Conservation (phyloP, 148 eudicot genomes). For the Silene latifolia region DNA sequence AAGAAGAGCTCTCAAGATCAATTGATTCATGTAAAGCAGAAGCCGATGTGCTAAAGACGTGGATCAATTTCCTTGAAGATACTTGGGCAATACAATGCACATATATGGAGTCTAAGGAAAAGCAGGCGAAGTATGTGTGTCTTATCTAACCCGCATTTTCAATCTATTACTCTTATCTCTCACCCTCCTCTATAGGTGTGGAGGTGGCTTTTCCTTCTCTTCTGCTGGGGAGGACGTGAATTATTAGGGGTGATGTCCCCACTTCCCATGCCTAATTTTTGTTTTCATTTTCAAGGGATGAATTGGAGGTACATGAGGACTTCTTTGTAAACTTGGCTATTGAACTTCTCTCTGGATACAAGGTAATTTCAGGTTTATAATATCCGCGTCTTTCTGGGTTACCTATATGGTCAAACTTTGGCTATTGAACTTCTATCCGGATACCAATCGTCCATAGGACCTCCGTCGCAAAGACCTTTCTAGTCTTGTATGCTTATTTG, state of each 20-base stretch:
- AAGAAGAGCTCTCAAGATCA: slow-evolving; percentile 74
- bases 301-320: slow-evolving; percentile 72
- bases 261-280: slow-evolving; percentile 13
- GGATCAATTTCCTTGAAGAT: slow-evolving; percentile 96
- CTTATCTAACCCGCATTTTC: not conserved
- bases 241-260: too few relatives aligned
- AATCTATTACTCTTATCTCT: not conserved
- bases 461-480: not conserved
- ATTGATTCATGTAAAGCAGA: slow-evolving; percentile 70
- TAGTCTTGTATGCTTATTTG: not conserved
- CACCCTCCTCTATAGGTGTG: not conserved
- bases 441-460: not conserved
- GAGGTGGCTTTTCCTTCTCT: not conserved
- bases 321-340: slow-evolving; percentile 69
- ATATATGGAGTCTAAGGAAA: slow-evolving; percentile 60
- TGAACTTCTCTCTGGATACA: slow-evolving; percentile 69
- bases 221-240: too few relatives aligned
- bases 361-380: slow-evolving; percentile 39
- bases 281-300: slow-evolving; percentile 51
- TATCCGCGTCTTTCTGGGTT: not conserved
- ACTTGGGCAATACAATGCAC: slow-evolving; percentile 83
- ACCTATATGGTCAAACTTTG: not conserved
- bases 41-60: slow-evolving; percentile 72
- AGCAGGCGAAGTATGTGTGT: slow-evolving; percentile 62
- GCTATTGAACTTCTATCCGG: too few relatives aligned